Percentiles rank a stretch among this genome's conserved stretches.
Evolutionary conservation across 2,329 filamentous ascomycete genomes (phyloP).

Genomic region (Achaetomium macrosporum): DNA sequence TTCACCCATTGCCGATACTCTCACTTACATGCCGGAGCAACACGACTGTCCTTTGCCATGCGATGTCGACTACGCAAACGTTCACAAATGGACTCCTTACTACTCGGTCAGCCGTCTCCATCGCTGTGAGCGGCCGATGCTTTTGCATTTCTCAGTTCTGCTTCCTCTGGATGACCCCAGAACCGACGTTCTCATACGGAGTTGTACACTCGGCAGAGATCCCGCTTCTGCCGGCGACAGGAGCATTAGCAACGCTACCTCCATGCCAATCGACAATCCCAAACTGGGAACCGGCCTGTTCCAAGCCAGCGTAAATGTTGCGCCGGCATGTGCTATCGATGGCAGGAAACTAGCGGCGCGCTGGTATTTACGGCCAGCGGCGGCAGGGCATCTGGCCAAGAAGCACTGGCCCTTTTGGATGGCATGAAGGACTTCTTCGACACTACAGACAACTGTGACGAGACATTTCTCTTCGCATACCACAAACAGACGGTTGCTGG

Average conservation of each 20-base stretch:
- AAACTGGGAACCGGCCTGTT: too few species aligned
- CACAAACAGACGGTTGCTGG: not conserved
- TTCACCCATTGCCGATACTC: not conserved
- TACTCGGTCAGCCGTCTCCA: not conserved
- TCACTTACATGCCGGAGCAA: not conserved
- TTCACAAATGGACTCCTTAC: not conserved
- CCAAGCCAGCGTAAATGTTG: too few species aligned
- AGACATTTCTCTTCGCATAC: not conserved
- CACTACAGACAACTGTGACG: not conserved
- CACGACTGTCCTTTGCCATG: not conserved
- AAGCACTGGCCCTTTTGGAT: not conserved
- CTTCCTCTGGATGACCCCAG: not conserved
- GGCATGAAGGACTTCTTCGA: not conserved
- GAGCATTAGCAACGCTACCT: too few species aligned
- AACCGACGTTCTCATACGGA: not conserved
- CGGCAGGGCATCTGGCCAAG: too few species aligned
- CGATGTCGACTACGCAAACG: not conserved
- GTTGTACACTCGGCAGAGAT: too few species aligned
- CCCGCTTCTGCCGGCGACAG: too few species aligned
- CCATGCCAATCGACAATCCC: too few species aligned
- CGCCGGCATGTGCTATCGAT: too few species aligned
- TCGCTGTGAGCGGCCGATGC: not conserved
- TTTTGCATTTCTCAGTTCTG: not conserved
- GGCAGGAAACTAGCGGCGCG: too few species aligned
- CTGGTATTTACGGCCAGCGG: too few species aligned